phyloP scores from a whole-genome alignment of 2,329 filamentous ascomycete genomes.

The Claviceps cyperi region DNA sequence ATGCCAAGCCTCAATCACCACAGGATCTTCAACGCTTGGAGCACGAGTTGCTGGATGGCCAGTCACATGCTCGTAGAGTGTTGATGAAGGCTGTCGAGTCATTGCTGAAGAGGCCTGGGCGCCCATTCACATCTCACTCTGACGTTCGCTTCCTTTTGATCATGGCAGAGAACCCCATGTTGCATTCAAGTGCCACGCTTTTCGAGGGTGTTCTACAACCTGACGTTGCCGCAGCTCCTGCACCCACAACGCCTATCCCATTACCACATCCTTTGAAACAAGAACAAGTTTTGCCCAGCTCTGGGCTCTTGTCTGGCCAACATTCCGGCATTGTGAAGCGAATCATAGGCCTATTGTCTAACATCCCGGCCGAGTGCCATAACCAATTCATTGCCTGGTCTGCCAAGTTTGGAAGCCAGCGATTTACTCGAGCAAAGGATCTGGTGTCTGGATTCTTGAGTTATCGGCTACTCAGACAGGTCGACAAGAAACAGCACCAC shows the following conservation, averaged over 20 bases:
- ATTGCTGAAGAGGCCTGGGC: constrained; percentile 64
- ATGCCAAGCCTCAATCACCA: constrained; percentile 20
- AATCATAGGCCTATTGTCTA: constrained; percentile 65
- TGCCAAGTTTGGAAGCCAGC: constrained; percentile 49
- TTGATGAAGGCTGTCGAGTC: constrained; percentile 68
- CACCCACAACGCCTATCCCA: neutral
- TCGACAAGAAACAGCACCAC: constrained; percentile 45
- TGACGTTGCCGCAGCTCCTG: constrained; percentile 6
- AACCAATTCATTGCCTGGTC: constrained; percentile 68
- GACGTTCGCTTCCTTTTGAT: constrained; percentile 69
- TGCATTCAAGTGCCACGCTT: constrained; percentile 34
- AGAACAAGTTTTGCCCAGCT: constrained; percentile 13
- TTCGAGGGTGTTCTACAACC: constrained; percentile 28
- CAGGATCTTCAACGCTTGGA: constrained; percentile 31
- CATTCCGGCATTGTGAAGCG: constrained; percentile 79
- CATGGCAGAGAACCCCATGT: constrained; percentile 61
- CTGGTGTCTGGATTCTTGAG: constrained; percentile 66
- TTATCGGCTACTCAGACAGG: constrained; percentile 60
- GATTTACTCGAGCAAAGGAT: constrained; percentile 63
- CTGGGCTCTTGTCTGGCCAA: constrained; percentile 40
- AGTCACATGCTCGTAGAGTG: constrained; percentile 52
- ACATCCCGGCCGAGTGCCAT: constrained; percentile 61
- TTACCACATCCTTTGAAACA: neutral
- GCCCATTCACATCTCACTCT: constrained; percentile 50
- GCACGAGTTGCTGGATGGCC: constrained; percentile 36